These are phyloP conservation scores for Dendrobium huoshanense DNA, from an alignment of 106 monocot genomes.

Conservation along the genomic window DNA sequence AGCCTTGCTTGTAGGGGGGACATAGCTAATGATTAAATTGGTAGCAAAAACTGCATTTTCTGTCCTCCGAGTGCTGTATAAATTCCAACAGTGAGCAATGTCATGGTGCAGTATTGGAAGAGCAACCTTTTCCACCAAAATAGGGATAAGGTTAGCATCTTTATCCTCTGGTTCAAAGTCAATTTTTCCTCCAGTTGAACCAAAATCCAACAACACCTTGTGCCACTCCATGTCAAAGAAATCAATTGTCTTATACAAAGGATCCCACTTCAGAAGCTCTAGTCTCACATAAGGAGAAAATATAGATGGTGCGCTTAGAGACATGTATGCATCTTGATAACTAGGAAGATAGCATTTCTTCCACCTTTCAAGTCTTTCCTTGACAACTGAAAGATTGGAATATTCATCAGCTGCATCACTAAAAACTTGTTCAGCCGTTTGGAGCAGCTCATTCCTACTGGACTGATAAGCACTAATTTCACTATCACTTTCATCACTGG, in stretches of 20 bases:
- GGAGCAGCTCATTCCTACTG: constrained; percentile 67
- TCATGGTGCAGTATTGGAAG: constrained; percentile 86
- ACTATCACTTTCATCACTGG: constrained; percentile 80
- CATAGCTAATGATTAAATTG: constrained; percentile 59
- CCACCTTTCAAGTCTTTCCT: constrained; percentile 76
- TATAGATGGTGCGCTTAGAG: constrained; percentile 52
- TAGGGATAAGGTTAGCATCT: constrained; percentile 75
- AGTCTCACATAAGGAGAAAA: constrained; percentile 89
- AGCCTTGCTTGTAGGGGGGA: constrained; percentile 55
- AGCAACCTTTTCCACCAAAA: constrained; percentile 83
- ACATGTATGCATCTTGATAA: constrained; percentile 85
- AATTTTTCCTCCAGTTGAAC: constrained; percentile 23
- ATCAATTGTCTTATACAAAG: constrained; percentile 48
- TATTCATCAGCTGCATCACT: constrained; percentile 93
- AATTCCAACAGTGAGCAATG: constrained; percentile 81
- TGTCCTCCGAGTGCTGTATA: constrained; percentile 67
- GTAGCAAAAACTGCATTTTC: constrained; percentile 72
- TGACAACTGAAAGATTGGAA: constrained; percentile 65
- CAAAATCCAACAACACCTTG: constrained; percentile 67
- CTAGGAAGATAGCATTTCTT: constrained; percentile 44
- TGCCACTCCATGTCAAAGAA: constrained; percentile 95
- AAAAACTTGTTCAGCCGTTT: constrained; percentile 64
- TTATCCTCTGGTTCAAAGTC: constrained; percentile 53
- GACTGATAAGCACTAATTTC: constrained; percentile 68
- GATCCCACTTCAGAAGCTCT: constrained; percentile 95